Evolutionary conservation across 208 protist genomes (phyloP), one percentile per base, ranked within the genome.

Genomic region (Wallacemonas sp.): DNA sequence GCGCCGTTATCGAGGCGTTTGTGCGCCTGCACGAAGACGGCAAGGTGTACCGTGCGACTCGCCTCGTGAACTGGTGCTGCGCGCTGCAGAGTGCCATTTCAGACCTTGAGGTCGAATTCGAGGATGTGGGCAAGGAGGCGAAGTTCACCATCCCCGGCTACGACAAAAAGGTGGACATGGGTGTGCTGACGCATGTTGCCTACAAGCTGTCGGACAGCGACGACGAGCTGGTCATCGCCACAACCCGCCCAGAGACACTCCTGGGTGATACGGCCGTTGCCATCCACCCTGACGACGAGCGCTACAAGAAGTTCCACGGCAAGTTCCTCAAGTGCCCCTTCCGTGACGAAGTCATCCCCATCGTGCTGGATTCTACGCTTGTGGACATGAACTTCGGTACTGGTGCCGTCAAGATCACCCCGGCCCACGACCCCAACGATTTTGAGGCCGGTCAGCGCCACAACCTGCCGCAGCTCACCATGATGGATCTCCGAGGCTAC

Each of bases 361-460:
- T 99, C 46, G 91, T 99, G 17, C 62, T 86, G 39, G 99, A 99
- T 78, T 66, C 72, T 17, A 84, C 90, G 15, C 77, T 99, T 2
- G 99, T 99, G 14, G 98, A 99, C 68, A 96, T 97, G 79, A 90
- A 78, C 28, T 99, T 99, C 79, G 99, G 98, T 39, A 99, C 98
- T 42, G 98, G 98, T 78, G 94, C 91, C 11, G 94, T 98, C 15
- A 98, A 98, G 75, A 93, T 99, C 47, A 99, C 99, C 19, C 99
- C 99, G 17, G 97, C 98, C n/a, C 99, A 99, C 77, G 99, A 99
- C 88, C 94, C 84, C 24, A 99, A 99, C 86, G 99, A 99, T 93
- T 99, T 98, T 78, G 97, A 98, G 75, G 87, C 86, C 59, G 99
- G 98, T 49, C 54, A 91, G 49, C 88, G 98, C 49, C 97, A 99